Percentiles rank a stretch among this genome's conserved stretches.
Conservation (phyloP, 2,329 filamentous ascomycete genomes). For the Nigrospora osmanthi region DNA sequence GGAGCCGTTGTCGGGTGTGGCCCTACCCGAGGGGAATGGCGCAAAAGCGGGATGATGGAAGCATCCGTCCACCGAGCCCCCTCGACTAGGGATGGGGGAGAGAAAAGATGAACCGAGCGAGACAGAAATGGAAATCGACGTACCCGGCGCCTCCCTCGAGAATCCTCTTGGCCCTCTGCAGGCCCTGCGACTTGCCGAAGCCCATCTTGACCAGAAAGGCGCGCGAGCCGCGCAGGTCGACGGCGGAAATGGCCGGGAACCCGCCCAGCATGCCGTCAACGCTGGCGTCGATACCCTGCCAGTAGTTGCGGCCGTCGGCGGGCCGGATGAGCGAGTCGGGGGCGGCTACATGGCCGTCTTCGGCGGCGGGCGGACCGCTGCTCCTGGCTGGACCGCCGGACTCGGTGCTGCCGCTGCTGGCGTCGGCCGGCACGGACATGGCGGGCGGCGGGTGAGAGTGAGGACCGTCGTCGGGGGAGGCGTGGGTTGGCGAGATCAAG, state of each 20-base stretch:
- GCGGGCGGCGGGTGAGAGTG: too few species aligned
- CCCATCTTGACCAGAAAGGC: slow-evolving; percentile 66
- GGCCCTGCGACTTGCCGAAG: slow-evolving; percentile 26
- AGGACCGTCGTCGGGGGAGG: too few species aligned
- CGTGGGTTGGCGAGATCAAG: too few species aligned
- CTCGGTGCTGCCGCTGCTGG: too few species aligned
- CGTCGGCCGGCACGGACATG: too few species aligned
- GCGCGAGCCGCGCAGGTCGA: slow-evolving; percentile 64
- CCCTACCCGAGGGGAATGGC: too few species aligned
- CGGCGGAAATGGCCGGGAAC: slow-evolving; percentile 52
- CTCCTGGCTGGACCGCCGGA: too few species aligned
- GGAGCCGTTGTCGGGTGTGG: too few species aligned
- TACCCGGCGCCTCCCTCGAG: slow-evolving; percentile 35
- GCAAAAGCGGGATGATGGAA: too few species aligned
- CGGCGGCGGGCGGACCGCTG: too few species aligned
- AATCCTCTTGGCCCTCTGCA: slow-evolving; percentile 16
- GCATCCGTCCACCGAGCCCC: too few species aligned
- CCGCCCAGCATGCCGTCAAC: slow-evolving; percentile 76
- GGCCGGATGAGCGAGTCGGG: slow-evolving; percentile 15
- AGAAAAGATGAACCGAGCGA: background rate
- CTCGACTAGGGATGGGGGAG: background rate
- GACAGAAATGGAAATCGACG: slow-evolving; percentile 8
- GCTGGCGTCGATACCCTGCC: slow-evolving; percentile 35
- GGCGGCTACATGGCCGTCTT: background rate
- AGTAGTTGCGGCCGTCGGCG: slow-evolving; percentile 34